Percentiles rank a stretch among this genome's conserved stretches.
These are phyloP conservation scores for Colletotrichum paranaense DNA, from an alignment of 2,329 filamentous ascomycete species.

Conservation along the genomic window DNA sequence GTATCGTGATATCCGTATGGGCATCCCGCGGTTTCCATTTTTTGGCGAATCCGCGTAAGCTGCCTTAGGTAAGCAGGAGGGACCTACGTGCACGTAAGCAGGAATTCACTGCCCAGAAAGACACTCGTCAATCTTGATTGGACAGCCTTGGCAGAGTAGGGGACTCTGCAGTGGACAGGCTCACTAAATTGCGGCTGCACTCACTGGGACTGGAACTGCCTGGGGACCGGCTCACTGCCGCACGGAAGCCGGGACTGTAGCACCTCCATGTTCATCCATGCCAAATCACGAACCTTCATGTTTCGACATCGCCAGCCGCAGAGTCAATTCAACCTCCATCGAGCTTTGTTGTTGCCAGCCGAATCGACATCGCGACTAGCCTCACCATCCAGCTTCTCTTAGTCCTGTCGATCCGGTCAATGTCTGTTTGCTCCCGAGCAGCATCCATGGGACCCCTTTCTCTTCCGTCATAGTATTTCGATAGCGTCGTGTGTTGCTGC, in stretches of 20 bases:
- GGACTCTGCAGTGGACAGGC: neutral
- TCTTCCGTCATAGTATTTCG: constrained; percentile 30
- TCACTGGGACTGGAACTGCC: neutral
- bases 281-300: constrained; percentile 20
- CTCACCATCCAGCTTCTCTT: neutral
- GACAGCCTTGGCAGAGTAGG: neutral
- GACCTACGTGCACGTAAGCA: neutral
- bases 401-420: constrained; percentile 13
- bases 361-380: constrained; percentile 10
- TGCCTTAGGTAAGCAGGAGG: neutral
- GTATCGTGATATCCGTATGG: too few relatives aligned
- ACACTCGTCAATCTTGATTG: neutral
- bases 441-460: constrained; percentile 31
- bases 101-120: neutral
- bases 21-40: constrained; percentile 1
- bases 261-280: constrained; percentile 13
- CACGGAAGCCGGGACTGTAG: constrained; percentile 14
- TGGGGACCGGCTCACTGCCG: neutral
- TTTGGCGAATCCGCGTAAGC: constrained; percentile 12
- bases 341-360: neutral
- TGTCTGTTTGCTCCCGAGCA: constrained; percentile 23
- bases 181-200: constrained; percentile 13
- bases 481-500: constrained; percentile 22
- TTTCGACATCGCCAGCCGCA: constrained; percentile 6
- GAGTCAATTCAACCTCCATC: neutral